phyloP scores from a whole-genome alignment of 2,329 filamentous ascomycete genomes.

The Cyphellophora attinorum region DNA sequence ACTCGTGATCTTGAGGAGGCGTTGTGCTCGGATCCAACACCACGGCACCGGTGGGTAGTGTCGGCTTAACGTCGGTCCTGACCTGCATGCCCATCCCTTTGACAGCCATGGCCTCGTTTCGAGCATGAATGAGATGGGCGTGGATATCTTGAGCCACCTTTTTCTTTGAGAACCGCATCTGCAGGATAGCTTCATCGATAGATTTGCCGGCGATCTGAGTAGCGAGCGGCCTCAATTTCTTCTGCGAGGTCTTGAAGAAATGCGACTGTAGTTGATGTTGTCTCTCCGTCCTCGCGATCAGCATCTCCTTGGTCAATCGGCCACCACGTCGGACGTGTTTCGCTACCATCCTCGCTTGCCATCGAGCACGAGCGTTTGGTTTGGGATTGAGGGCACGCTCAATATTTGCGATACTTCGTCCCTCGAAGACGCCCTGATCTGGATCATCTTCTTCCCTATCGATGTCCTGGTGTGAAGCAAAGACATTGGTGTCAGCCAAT shows the following conservation, averaged over 20 bases:
- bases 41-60: neutral
- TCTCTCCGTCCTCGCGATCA: conserved; percentile 57
- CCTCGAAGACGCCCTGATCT: no score
- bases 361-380: conserved; percentile 59
- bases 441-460: no score
- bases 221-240: conserved; percentile 81
- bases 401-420: conserved; percentile 44
- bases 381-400: conserved; percentile 63
- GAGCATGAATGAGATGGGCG: conserved; percentile 69
- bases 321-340: conserved; percentile 61
- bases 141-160: conserved; percentile 73
- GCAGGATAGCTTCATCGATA: conserved; percentile 83
- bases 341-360: conserved; percentile 77
- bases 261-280: conserved; percentile 54
- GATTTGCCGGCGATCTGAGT: conserved; percentile 87
- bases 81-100: conserved; percentile 69
- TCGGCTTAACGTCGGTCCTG: conserved; percentile 1
- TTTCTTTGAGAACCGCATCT: conserved; percentile 96
- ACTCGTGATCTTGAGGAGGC: conserved; percentile 16
- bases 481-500: conserved; percentile 7
- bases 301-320: conserved; percentile 55
- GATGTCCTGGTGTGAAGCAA: conserved; percentile 2
- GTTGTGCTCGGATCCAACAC: conserved; percentile 12
- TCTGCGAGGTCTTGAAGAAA: conserved; percentile 72
- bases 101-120: conserved; percentile 68